Evolutionary conservation across 805 yeast species (phyloP).

Genomic region (Candida lessepsii): DNA sequence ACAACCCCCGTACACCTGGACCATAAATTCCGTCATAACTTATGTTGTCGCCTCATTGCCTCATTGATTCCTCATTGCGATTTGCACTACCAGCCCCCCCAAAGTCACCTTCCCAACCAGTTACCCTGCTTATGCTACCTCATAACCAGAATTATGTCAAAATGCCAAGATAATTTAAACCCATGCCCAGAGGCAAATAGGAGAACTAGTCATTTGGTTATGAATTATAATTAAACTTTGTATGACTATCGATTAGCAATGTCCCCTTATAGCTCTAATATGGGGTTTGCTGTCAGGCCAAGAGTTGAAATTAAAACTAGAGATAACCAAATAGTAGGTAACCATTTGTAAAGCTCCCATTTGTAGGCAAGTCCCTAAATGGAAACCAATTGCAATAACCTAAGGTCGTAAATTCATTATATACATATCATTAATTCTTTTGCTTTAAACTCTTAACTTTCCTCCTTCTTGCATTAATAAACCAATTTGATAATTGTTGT

Average conservation of each 20-base stretch:
- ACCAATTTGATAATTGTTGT: constrained; percentile 84
- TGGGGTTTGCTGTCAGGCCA: not conserved
- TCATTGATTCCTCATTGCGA: too few relatives aligned
- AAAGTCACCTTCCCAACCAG: too few relatives aligned
- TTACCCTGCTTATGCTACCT: not conserved
- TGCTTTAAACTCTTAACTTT: constrained; percentile 52
- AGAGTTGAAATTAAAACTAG: too few relatives aligned
- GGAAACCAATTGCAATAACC: too few relatives aligned
- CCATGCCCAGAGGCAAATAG: not conserved
- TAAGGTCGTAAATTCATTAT: constrained; percentile 6
- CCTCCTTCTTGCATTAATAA: constrained; percentile 81
- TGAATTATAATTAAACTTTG: too few relatives aligned
- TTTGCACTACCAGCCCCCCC: too few relatives aligned
- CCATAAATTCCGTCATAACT: too few relatives aligned
- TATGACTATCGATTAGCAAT: not conserved
- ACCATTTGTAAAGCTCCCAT: too few relatives aligned
- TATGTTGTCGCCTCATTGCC: too few relatives aligned
- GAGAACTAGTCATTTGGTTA: not conserved
- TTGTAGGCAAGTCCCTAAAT: too few relatives aligned
- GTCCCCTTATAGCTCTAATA: not conserved
- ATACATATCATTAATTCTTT: not conserved
- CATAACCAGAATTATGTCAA: not conserved
- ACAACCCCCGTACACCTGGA: too few relatives aligned
- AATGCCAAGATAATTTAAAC: not conserved
- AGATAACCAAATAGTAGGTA: too few relatives aligned